Evolutionary conservation across 2,329 filamentous ascomycete species (phyloP).

Genomic region (Aspergillus fischeri): DNA sequence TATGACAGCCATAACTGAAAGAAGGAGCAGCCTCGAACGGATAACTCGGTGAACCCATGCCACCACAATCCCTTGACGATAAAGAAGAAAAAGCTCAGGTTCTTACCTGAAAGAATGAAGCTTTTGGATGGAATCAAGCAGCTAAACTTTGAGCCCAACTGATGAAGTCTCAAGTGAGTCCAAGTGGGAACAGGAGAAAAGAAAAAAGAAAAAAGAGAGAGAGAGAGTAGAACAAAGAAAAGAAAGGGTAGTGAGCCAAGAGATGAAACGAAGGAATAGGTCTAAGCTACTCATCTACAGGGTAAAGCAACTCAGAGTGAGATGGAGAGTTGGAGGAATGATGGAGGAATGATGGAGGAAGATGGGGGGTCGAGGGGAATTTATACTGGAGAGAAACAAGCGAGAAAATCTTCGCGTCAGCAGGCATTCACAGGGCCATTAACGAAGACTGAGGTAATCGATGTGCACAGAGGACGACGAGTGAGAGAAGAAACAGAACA

Average conservation of each 20-base stretch:
- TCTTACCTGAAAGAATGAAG: not conserved
- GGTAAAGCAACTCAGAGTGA: not conserved
- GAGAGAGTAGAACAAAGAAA: not conserved
- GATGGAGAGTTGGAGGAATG: not conserved
- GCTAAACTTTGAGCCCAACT: not conserved
- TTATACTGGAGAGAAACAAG: not conserved
- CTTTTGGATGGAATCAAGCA: not conserved
- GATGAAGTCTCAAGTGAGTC: not conserved
- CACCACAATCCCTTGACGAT: not conserved
- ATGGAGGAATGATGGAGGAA: slow-evolving; percentile 10
- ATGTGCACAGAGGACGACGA: not conserved
- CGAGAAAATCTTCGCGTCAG: not conserved
- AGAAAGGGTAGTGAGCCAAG: slow-evolving; percentile 5
- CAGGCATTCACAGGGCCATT: not conserved
- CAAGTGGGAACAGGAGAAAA: not conserved
- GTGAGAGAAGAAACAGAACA: not conserved
- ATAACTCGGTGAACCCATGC: not conserved
- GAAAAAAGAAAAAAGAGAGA: not conserved
- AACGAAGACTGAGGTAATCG: not conserved
- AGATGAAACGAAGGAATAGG: not conserved
- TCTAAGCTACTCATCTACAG: not conserved
- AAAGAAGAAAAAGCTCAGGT: not conserved
- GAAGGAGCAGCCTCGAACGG: not conserved
- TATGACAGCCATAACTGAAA: no score
- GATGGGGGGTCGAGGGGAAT: not conserved